Base-by-base conservation (phyloP, 108 stramenopile genomes). In the Cyclostephanos tholiformis region DNA sequence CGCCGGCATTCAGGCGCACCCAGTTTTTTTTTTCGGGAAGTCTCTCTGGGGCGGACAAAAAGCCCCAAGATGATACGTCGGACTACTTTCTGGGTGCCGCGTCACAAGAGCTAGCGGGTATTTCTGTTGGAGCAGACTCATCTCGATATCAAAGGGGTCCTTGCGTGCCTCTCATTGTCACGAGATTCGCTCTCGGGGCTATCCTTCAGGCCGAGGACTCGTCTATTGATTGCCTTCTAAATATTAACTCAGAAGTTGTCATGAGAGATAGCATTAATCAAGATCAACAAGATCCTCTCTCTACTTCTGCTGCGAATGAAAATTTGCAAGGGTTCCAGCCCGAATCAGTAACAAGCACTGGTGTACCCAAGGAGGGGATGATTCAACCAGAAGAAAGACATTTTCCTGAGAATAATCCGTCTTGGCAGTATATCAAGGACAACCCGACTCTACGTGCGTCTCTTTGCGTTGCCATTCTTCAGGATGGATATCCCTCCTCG, bases 81-180 rank as follows among this genome's bases (percentile, higher is more conserved):
- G 92, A 94, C 67, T 94, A 83, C 76, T 77, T 82, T 66, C 65
- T 82, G 56, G 92, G 90, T 41, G 82, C 90, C 9, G 92, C 90
- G 1, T 88, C 84, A 41, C 55, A 61, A 20, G 86, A 91, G 16
- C 81, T 94, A 50, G 68, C 77, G 13, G 84, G 82, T 26, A 71
- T 94, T 68, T 89, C 92, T 9, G 81, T 86, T 61, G 92, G 90
- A 13, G 86, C 88, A 16, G 89, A 91, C 59, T 85, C 89, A 59
- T 87, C 92, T 19, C 84, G 92, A 25, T 94, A 89, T 64, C 81
- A 89, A 43, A 74, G 92, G 14, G 90, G 86, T 26, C 65, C 88
- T n/a, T 80, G 85, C 38, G 92, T 94, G 29, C 92, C 92, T 11
- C 83, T 94, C 75, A 84, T 89, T 64, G 35, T 94, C 11, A 91